Conservation (phyloP, 345 rosid genomes). For the Lumnitzera littorea region DNA sequence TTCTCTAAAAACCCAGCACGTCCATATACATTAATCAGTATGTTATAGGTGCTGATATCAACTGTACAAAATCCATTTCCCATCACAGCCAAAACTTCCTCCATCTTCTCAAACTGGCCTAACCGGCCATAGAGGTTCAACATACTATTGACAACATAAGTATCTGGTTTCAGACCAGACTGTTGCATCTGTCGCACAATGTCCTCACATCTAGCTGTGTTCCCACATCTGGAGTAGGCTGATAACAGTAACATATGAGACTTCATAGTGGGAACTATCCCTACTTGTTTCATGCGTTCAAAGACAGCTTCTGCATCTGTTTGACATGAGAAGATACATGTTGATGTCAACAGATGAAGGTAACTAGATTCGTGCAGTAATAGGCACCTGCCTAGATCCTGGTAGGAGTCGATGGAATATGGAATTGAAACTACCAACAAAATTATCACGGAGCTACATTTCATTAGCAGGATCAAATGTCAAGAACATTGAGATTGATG, state of each 20-base stretch:
- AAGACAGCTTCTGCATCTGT: slow-evolving; percentile 74
- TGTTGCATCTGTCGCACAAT: slow-evolving; percentile 61
- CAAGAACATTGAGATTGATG: too few relatives aligned
- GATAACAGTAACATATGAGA: slow-evolving; percentile 86
- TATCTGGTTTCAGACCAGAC: slow-evolving; percentile 70
- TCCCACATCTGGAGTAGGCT: slow-evolving; percentile 70
- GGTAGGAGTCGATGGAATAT: too few relatives aligned
- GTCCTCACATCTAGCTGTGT: slow-evolving; percentile 63
- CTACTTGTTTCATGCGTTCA: slow-evolving; percentile 74
- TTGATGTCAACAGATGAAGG: not conserved
- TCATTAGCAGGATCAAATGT: too few relatives aligned
- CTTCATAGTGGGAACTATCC: slow-evolving; percentile 80
- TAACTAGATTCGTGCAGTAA: not conserved
- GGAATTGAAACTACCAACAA: too few relatives aligned
- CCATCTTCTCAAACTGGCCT: slow-evolving; percentile 77
- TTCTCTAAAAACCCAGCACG: slow-evolving; percentile 66
- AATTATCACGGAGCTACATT: too few relatives aligned
- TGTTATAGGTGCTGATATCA: slow-evolving; percentile 78
- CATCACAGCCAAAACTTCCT: slow-evolving; percentile 56
- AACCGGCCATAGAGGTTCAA: slow-evolving; percentile 68
- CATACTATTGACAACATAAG: slow-evolving; percentile 79
- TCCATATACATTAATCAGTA: slow-evolving; percentile 73
- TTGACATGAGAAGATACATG: not conserved
- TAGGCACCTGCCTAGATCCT: too few relatives aligned
- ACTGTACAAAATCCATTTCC: slow-evolving; percentile 43